phyloP scores from a whole-genome alignment of 176 grass and related monocot genomes.

The Phragmites australis region DNA sequence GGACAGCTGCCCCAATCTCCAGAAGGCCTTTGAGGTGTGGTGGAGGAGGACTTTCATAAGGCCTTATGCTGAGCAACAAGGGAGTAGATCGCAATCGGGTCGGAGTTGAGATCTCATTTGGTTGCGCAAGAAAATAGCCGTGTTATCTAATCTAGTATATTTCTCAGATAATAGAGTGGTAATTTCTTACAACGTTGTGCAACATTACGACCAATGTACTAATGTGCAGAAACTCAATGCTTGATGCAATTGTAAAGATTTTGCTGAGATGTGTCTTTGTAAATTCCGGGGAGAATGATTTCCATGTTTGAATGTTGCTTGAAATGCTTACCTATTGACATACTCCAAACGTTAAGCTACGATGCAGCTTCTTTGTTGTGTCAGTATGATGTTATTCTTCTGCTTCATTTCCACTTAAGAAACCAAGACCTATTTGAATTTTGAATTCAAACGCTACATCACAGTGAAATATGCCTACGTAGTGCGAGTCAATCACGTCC shows the following conservation, averaged over 20 bases:
- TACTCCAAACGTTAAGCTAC: background rate
- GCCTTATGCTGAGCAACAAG: constrained; percentile 66
- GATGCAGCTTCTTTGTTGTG: background rate
- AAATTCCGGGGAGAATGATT: background rate
- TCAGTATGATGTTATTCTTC: background rate
- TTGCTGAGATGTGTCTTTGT: background rate
- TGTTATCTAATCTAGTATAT: constrained; percentile 21
- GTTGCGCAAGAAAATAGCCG: background rate
- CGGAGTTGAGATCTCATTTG: constrained; percentile 31
- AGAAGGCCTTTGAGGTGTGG: constrained; percentile 97
- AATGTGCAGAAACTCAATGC: constrained; percentile 14
- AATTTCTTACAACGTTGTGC: constrained; percentile 7
- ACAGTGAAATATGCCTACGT: background rate
- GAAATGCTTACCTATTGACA: background rate
- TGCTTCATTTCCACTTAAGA: background rate
- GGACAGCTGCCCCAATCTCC: constrained; percentile 85
- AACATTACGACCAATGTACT: background rate
- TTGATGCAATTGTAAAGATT: constrained; percentile 29
- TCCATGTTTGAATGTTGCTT: constrained; percentile 9
- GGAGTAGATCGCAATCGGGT: constrained; percentile 21
- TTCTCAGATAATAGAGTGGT: constrained; percentile 12
- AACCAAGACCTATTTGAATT: background rate
- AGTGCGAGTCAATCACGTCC: background rate
- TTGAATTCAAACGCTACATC: background rate
- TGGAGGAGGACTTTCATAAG: constrained; percentile 91